phyloP scores from a whole-genome alignment of 2,329 filamentous ascomycete species.

The Knufia fluminis region DNA sequence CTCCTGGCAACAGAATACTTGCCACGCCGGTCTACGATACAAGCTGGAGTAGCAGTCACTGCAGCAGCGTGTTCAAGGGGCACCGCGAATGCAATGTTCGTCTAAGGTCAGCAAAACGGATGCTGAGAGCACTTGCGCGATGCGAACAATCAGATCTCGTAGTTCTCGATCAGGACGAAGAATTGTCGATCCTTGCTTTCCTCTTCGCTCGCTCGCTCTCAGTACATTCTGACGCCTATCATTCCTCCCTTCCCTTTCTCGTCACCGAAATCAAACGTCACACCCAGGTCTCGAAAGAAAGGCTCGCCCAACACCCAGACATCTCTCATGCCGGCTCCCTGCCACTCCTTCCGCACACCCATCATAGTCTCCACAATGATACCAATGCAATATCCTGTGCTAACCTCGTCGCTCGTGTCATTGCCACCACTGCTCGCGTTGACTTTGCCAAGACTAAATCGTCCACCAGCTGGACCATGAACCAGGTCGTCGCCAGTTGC shows the following conservation, averaged over 20 bases:
- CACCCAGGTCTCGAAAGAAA: slow-evolving; percentile 19
- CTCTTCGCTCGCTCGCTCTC: too few relatives aligned
- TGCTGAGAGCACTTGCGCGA: too few relatives aligned
- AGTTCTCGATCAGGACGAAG: too few relatives aligned
- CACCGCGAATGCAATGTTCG: too few relatives aligned
- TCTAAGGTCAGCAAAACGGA: too few relatives aligned
- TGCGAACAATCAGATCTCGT: too few relatives aligned
- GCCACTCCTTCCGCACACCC: slow-evolving; percentile 10
- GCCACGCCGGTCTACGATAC: too few relatives aligned
- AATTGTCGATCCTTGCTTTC: too few relatives aligned
- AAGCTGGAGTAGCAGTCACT: too few relatives aligned
- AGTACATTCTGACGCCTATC: slow-evolving; percentile 21
- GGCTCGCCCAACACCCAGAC: slow-evolving; percentile 22
- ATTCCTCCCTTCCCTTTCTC: slow-evolving; percentile 5
- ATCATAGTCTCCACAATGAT: slow-evolving; percentile 13
- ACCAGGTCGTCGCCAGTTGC: slow-evolving; percentile 12
- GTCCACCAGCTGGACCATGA: slow-evolving; percentile 16
- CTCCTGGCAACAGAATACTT: too few relatives aligned
- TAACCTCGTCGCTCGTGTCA: background rate
- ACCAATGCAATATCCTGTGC: slow-evolving; percentile 14
- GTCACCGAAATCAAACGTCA: slow-evolving; percentile 18
- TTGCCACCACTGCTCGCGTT: slow-evolving; percentile 1
- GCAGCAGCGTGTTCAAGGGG: too few relatives aligned
- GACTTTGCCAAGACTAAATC: slow-evolving; percentile 19
- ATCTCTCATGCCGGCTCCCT: slow-evolving; percentile 14